These are phyloP conservation scores for Fusarium sp. DNA, from an alignment of 2,329 filamentous ascomycete genomes.

Conservation along the genomic window DNA sequence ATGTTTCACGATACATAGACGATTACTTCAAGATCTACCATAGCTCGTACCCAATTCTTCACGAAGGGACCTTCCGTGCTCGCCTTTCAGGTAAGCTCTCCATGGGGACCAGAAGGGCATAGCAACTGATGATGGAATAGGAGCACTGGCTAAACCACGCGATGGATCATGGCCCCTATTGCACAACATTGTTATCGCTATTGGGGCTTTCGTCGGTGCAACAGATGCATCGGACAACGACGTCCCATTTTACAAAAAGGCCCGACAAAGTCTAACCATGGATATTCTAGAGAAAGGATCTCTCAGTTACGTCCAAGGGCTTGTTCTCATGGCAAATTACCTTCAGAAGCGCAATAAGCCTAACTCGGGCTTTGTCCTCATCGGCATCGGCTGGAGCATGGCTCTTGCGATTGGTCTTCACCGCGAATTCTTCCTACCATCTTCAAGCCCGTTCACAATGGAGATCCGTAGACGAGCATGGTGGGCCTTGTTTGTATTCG, in stretches of 20 bases:
- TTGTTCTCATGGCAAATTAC: too few species aligned
- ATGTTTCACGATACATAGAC: too few species aligned
- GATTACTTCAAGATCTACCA: too few species aligned
- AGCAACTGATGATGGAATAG: too few species aligned
- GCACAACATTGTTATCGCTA: slow-evolving; percentile 52
- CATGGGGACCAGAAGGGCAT: too few species aligned
- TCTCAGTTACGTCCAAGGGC: too few species aligned
- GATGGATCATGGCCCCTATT: slow-evolving; percentile 46
- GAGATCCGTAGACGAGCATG: slow-evolving; percentile 53
- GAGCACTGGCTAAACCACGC: neutral
- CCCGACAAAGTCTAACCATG: too few species aligned
- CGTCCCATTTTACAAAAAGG: too few species aligned
- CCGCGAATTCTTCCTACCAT: slow-evolving; percentile 54
- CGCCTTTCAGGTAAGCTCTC: too few species aligned
- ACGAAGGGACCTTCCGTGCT: too few species aligned
- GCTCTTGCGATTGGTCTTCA: slow-evolving; percentile 64
- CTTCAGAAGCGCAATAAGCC: slow-evolving; percentile 55
- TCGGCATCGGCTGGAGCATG: slow-evolving; percentile 64
- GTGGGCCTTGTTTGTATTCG: slow-evolving; percentile 59
- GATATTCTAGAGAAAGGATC: too few species aligned
- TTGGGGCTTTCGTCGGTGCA: slow-evolving; percentile 52
- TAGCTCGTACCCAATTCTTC: too few species aligned
- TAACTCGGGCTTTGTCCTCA: slow-evolving; percentile 65
- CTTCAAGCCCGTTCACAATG: slow-evolving; percentile 44
- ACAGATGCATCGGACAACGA: slow-evolving; percentile 17